phyloP scores from a whole-genome alignment of 139 green algal genomes.

The Pycnococcus provasolii region DNA sequence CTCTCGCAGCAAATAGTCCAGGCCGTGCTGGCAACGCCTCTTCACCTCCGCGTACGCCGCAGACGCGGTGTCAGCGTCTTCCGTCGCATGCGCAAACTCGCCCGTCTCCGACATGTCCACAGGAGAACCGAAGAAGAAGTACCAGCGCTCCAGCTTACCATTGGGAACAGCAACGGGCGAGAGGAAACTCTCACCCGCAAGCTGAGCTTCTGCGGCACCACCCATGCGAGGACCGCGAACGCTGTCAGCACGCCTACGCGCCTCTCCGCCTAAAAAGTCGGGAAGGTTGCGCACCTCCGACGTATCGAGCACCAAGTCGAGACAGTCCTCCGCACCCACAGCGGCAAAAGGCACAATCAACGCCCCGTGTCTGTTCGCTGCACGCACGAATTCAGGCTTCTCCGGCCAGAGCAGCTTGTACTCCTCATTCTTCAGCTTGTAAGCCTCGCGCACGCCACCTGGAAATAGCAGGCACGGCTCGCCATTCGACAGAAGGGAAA shows the following conservation, averaged over 20 bases:
- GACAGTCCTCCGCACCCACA: slow-evolving; percentile 68
- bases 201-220: too few relatives aligned
- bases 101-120: too few relatives aligned
- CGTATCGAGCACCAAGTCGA: slow-evolving; percentile 28
- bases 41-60: too few relatives aligned
- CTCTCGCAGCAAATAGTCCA: too few relatives aligned
- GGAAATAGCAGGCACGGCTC: slow-evolving; percentile 84
- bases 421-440: slow-evolving; percentile 61
- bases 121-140: too few relatives aligned
- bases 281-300: slow-evolving; percentile 24
- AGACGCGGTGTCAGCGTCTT: too few relatives aligned
- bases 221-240: neutral
- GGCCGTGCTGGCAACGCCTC: too few relatives aligned
- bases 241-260: neutral
- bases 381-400: slow-evolving; percentile 78
- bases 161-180: too few relatives aligned
- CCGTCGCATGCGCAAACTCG: too few relatives aligned
- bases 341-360: slow-evolving; percentile 87
- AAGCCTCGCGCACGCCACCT: slow-evolving; percentile 47
- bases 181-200: too few relatives aligned
- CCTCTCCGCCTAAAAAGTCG: slow-evolving; percentile 1
- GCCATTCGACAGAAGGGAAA: slow-evolving; percentile 53
- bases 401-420: slow-evolving; percentile 89
- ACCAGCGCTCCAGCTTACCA: too few relatives aligned
- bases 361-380: slow-evolving; percentile 70